Conservation (phyloP, 1,284 basidiomycete species). For the Schizophyllum commune region DNA sequence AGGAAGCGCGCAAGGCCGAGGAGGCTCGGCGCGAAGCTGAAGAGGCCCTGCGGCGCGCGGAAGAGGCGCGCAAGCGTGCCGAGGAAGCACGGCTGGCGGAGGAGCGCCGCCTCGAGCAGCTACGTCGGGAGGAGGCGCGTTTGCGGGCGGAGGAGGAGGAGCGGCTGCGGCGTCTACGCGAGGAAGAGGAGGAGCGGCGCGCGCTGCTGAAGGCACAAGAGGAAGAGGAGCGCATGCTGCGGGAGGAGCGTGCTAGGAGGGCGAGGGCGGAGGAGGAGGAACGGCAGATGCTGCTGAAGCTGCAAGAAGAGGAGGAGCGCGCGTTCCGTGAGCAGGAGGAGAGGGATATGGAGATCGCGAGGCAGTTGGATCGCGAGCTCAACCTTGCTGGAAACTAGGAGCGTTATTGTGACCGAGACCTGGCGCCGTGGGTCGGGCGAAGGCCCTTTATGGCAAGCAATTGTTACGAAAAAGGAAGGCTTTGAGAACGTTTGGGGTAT, state of each 20-base stretch:
- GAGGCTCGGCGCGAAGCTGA: neutral
- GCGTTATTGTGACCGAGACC: too few species aligned
- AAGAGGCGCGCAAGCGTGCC: neutral
- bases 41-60: neutral
- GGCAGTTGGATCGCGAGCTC: slow-evolving; percentile 35
- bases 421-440: too few species aligned
- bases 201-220: neutral
- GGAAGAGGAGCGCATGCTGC: neutral
- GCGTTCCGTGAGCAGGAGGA: slow-evolving; percentile 18
- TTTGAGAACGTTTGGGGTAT: neutral
- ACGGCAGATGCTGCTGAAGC: slow-evolving; percentile 23
- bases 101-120: neutral
- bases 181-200: neutral
- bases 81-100: neutral
- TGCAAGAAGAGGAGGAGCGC: slow-evolving; percentile 2
- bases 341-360: slow-evolving; percentile 18
- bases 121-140: neutral
- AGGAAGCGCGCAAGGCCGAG: neutral
- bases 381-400: slow-evolving; percentile 20
- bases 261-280: neutral
- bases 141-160: neutral
- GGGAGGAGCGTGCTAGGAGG: neutral
- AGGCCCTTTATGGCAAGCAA: neutral
- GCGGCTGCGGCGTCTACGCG: neutral
- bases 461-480: neutral